Percentiles rank a stretch among this genome's conserved stretches.
phyloP scores from a whole-genome alignment of 2,329 filamentous ascomycete genomes.

The Decorospora gaudefroyi region DNA sequence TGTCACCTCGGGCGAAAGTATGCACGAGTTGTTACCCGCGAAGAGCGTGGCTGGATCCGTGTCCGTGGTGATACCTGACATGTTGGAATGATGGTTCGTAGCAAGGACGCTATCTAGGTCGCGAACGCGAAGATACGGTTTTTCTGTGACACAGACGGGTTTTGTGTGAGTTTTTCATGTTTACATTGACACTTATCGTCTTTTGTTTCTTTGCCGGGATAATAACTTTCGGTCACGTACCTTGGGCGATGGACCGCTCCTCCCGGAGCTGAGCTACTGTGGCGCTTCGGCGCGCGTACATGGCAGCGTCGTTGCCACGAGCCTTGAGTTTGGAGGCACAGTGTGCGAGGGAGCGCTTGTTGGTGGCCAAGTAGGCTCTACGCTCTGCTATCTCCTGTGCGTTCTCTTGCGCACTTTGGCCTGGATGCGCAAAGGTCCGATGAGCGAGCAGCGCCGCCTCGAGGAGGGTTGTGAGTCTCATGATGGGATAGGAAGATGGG shows the following conservation, averaged over 20 bases:
- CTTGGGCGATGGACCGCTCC: constrained; percentile 41
- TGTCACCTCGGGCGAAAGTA: constrained; percentile 42
- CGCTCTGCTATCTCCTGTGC: constrained; percentile 45
- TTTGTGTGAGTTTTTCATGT: too few relatives aligned
- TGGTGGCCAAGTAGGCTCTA: constrained; percentile 41
- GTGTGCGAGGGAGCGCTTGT: constrained; percentile 49
- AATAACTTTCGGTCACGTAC: too few relatives aligned
- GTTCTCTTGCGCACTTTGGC: constrained; percentile 42
- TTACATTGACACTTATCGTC: too few relatives aligned
- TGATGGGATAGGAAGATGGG: constrained; percentile 12
- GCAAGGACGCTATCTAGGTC: constrained; percentile 34
- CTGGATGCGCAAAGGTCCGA: constrained; percentile 46
- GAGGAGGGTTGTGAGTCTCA: constrained; percentile 34
- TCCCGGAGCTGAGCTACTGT: constrained; percentile 48
- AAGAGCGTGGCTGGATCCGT: constrained; percentile 38
- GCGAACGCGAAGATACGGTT: constrained; percentile 36
- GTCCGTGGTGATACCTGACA: constrained; percentile 36
- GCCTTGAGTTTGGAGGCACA: constrained; percentile 50
- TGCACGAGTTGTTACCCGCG: constrained; percentile 41
- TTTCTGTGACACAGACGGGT: too few relatives aligned
- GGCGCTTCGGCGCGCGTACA: constrained; percentile 50
- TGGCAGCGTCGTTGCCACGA: constrained; percentile 49
- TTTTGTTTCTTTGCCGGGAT: too few relatives aligned
- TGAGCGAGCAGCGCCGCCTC: constrained; percentile 36
- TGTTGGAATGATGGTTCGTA: constrained; percentile 39